Evolutionary conservation across 805 yeast genomes (phyloP), one percentile per base, ranked within the genome.

Genomic region (Cyberlindnera xylosilytica): DNA sequence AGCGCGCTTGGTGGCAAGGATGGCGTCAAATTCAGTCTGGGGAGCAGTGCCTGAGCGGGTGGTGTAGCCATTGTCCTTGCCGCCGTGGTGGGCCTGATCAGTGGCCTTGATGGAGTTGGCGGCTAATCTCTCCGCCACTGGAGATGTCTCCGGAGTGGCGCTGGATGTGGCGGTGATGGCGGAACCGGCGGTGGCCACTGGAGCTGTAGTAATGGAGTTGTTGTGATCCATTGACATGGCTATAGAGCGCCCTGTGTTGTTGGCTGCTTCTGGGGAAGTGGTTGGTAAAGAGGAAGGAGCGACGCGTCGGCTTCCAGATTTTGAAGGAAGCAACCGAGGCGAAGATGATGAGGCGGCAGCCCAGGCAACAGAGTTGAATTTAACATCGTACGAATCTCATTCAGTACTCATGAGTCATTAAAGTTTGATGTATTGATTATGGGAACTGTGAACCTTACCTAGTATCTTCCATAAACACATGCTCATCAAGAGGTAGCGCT

Each of bases 121-220:
- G 44, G 44, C 39, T 41, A 41, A 23, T 41, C 44, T 36, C 33
- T 35, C 16, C 8, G 39, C 27, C 4, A 41, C 36, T 2, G 41
- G 40, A 3, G 45, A 41, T 1, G 45, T 41, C 5, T 35, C 38
- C 8, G 45, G 45, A 4, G 44, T 30, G 3, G 44, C 36, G 9
- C 12, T 38, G 12, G 34, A 28, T 4, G 40, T 38, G 23, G 37
- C 34, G 22, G 37, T 39, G 34, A 20, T 15, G 28, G 36, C 44
- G 3, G 32, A 23, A n/a, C 39, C 34, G 6, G 33, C 27, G 6
- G 34, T 20, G 7, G 27, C 38, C 12, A 26, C 17, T 11, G 42
- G 42, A 6, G n/a, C 36, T 4, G 36, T 23, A 20, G 16, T 18
- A 18, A 17, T 20, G 8, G 41, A 38, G 27, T 38, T 38, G 36